Percentiles rank a stretch among this genome's conserved stretches.
These are phyloP conservation scores for Lophiostoma macrostomum DNA, from an alignment of 495 filamentous ascomycete species.

Conservation along the genomic window DNA sequence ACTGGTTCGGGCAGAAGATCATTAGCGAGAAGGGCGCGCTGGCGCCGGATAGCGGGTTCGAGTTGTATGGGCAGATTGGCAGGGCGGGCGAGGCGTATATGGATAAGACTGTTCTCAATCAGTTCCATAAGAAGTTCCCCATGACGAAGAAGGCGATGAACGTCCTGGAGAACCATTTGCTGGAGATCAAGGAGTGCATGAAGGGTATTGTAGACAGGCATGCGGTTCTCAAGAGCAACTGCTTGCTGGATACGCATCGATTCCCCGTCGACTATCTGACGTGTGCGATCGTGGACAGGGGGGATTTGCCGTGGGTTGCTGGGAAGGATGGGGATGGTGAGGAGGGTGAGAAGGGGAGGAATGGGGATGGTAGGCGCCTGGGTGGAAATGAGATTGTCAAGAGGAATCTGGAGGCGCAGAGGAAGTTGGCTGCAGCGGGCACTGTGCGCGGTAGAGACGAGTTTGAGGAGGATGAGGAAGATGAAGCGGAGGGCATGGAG, in stretches of 20 bases:
- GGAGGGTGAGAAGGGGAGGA: background rate
- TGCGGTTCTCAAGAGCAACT: conserved; percentile 14
- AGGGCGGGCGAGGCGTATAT: conserved; percentile 37
- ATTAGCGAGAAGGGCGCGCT: conserved; percentile 27
- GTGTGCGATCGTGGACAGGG: conserved; percentile 36
- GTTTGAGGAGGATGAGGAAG: background rate
- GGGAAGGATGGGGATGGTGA: background rate
- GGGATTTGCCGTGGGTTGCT: conserved; percentile 39
- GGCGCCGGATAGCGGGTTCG: conserved; percentile 33
- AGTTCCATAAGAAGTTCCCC: conserved; percentile 36
- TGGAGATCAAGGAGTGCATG: conserved; percentile 34
- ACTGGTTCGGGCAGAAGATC: conserved; percentile 32
- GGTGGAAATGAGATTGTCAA: conserved; percentile 10
- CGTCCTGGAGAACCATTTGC: conserved; percentile 33
- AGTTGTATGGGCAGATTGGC: conserved; percentile 24
- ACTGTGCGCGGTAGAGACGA: background rate
- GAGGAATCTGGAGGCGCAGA: conserved; percentile 4
- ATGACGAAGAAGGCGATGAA: conserved; percentile 38
- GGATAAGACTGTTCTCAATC: conserved; percentile 22
- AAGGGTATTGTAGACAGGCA: conserved; percentile 11
- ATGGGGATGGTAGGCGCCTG: background rate
- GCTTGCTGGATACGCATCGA: conserved; percentile 19
- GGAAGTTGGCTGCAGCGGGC: background rate
- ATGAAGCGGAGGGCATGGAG: background rate
- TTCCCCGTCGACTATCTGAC: conserved; percentile 40